Percentiles rank a stretch among this genome's conserved stretches.
Evolutionary conservation across 345 rosid genomes (phyloP).

Genomic region (Citrus australasica): DNA sequence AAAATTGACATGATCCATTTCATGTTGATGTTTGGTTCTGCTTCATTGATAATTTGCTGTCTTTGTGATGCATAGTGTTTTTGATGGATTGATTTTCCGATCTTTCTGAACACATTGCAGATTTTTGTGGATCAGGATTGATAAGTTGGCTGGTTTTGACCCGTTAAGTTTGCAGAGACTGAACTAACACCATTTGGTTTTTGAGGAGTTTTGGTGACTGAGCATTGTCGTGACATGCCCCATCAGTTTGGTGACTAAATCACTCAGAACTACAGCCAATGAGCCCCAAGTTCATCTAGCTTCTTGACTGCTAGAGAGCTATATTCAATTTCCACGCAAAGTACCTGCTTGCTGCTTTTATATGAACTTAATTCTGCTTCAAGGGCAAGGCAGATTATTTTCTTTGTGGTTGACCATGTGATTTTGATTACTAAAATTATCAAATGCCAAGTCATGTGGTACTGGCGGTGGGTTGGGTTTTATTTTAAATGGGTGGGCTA

Average conservation of each 20-base stretch:
- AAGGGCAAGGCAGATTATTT: neutral
- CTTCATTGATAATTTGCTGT: neutral
- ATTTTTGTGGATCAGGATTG: slow-evolving; percentile 53
- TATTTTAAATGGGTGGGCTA: neutral
- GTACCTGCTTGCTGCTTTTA: neutral
- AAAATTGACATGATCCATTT: neutral
- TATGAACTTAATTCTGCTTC: neutral
- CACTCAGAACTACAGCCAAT: neutral
- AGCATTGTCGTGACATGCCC: neutral
- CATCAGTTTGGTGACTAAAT: neutral
- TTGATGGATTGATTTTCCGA: neutral
- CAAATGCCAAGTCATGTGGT: neutral
- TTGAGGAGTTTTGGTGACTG: neutral
- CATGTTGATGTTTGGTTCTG: neutral
- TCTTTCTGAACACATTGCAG: slow-evolving; percentile 28
- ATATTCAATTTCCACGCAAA: too few species aligned
- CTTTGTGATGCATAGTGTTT: neutral
- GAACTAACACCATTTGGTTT: neutral
- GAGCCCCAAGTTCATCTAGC: neutral
- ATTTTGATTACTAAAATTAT: neutral
- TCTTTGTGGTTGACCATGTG: neutral
- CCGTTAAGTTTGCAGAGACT: neutral
- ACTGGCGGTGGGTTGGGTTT: too few species aligned
- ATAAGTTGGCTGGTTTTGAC: slow-evolving; percentile 4
- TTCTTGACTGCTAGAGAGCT: neutral